Evolutionary conservation across 305 asterid genomes (phyloP), one percentile per base, ranked within the genome.

Genomic region (Fraxinus xanthoxyloides): DNA sequence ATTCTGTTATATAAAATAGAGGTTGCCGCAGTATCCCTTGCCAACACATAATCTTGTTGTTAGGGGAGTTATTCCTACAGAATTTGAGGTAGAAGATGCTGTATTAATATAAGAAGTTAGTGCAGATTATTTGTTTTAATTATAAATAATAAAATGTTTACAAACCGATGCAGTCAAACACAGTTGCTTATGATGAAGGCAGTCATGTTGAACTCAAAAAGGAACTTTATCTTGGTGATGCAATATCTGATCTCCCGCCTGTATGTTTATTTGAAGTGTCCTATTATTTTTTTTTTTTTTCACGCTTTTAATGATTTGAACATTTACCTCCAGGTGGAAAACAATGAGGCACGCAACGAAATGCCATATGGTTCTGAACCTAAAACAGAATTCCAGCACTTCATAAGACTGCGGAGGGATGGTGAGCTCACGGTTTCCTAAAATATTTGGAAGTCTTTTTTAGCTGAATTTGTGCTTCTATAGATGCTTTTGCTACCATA

Each of bases 211-310:
- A 77, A 10, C 85, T 90, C 0, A 79, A 89, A 74, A 79, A 80
- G 28, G 92, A 75, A 31, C 90, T 94, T 34, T 78, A 85, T 43
- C 95, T 94, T 21, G 90, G 84, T 0, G 97, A 94, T 85, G 96
- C 95, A 12, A 88, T 95, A 48, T 91, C 94, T 7, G 98, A 95
- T 84, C 97, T 94, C 19, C 98, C 98, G n/a, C 77, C 13, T 19
- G 98, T 89, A 86, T 72, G 87, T 75, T 32, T 17, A n/a, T 43
- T 63, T 85, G 1, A 23, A 67, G 0, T 70, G 10, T 69, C 38
- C 77, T 32, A 31, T 46, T 26, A 9, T 46, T 63, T 35, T 61
- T 0, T 23, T 13, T 17, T 31, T 74, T 3, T 1, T 9, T 43
- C 9, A 24, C 3, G 4, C 40, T 13, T 31, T 30, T 7, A 65